Evolutionary conservation across 805 yeast genomes (phyloP), one percentile per base, ranked within the genome.

Genomic region (Kockiozyma suomiensis): DNA sequence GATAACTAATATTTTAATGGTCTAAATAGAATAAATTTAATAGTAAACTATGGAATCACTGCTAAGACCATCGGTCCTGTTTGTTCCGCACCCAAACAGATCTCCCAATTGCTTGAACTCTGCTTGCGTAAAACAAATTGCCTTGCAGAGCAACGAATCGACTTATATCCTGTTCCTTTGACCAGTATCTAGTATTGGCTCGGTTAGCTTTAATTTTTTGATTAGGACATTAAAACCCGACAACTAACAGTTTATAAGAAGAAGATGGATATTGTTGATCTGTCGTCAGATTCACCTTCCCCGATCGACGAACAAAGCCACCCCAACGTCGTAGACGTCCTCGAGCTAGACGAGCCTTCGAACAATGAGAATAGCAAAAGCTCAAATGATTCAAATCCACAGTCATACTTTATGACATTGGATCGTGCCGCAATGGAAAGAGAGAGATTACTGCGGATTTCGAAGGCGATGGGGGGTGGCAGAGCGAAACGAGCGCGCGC

Each of bases 391-490:
- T 6, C 43, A 42, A 28, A 30, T 8, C 21, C 50, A 7, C 26
- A 45, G 41, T 35, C 61, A n/a, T 59, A 43, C 28, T 41, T 62
- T 12, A 54, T 54, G 25, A 15, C 51, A 23, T 40, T 62, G 15
- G 62, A 62, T n/a, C 54, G 66, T 10, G 59, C 64, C 0, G 59
- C 62, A 7, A 62, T 62, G 66, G 66, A 62, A 30, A 57, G 61
- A 5, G 66, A 62, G 40, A 43, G 66, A 10, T 43, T 62, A 42
- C 50, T 54, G 26, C 42, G 66, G 8, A 40, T 58, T 10, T 48
- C 65, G 17, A 25, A 50, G 17, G 42, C 59, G 15, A 38, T 25
- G 10, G 65, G 65, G 6, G 65, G 65, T 28, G 62, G 59, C 10
- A 48, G 65, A 7, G 57, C 62, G 23, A 61, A 61, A 26, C 59